Evolutionary conservation across 2,329 filamentous ascomycete genomes (phyloP).

Genomic region (Penicillium sumatraense): DNA sequence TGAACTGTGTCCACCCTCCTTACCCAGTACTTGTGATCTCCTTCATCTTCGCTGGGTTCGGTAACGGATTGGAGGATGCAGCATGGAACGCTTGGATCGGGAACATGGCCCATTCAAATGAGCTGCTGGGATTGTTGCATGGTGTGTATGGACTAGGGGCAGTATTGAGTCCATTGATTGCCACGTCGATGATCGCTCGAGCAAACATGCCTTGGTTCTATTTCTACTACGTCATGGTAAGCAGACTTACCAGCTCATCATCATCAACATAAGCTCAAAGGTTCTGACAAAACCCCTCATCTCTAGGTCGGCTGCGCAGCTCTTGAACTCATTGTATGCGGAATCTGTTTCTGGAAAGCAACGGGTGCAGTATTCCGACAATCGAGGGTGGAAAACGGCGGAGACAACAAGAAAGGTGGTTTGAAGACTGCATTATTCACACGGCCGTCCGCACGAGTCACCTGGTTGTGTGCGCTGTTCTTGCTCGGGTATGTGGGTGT

Average conservation of each 20-base stretch:
- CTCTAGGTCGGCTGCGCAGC: slow-evolving; percentile 29
- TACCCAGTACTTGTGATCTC: slow-evolving; percentile 47
- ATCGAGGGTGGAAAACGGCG: slow-evolving; percentile 8
- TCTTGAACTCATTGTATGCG: slow-evolving; percentile 29
- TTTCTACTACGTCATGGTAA: slow-evolving; percentile 77
- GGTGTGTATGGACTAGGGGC: slow-evolving; percentile 75
- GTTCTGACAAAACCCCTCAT: not conserved
- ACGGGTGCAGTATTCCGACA: slow-evolving; percentile 24
- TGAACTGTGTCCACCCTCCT: slow-evolving; percentile 45
- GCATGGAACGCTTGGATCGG: slow-evolving; percentile 69
- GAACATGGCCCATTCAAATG: slow-evolving; percentile 74
- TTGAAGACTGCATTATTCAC: slow-evolving; percentile 25
- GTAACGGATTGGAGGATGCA: slow-evolving; percentile 53
- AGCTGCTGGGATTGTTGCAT: slow-evolving; percentile 74
- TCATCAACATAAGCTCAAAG: not conserved
- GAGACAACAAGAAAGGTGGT: slow-evolving; percentile 22
- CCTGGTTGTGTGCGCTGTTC: slow-evolving; percentile 60
- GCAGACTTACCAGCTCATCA: slow-evolving; percentile 16
- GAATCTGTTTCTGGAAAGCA: slow-evolving; percentile 28
- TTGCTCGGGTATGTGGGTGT: slow-evolving; percentile 78
- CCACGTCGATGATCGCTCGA: slow-evolving; percentile 73
- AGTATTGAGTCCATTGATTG: slow-evolving; percentile 70
- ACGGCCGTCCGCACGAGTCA: slow-evolving; percentile 28
- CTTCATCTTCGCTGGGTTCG: slow-evolving; percentile 48
- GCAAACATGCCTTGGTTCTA: slow-evolving; percentile 67